Base-by-base conservation (phyloP, 83 land plant genomes). In the Picea abies region DNA sequence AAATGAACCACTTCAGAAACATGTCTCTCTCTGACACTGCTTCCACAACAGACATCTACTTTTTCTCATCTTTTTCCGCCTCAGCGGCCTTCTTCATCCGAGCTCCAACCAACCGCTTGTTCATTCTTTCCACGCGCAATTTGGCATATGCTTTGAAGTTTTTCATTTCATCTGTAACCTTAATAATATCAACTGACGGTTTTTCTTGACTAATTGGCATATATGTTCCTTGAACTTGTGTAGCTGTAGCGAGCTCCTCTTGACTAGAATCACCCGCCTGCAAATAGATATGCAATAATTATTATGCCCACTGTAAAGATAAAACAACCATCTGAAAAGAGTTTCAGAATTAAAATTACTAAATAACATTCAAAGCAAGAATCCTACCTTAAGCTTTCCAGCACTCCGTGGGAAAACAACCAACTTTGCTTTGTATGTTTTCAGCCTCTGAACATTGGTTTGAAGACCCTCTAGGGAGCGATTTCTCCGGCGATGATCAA, bases 61-160 rank as follows among this genome's bases (percentile, higher is more conserved):
- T 94, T 92, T 94, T 94, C 63, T 94, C 96, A 41, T 94, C 96
- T 84, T 94, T 94, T 82, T 94, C 96, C 4, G 92, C 96, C 83
- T 92, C 96, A 1, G 94, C 96, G 26, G 96, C 96, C 89, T 82
- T 94, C 92, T 94, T 94, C 89, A 84, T 22, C 77, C 96, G 89
- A 14, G 81, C 84, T 67, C 96, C 96, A 12, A 89, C 78, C 76
- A 90, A 83, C 26, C 93, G 91, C 60, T 82, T 41, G 69, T 94
- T 91, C 78, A 85, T 88, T 73, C 91, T 76, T 81, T 94, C 95
- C 32, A 92, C 44, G 0, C 96, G 89, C n/a, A 94, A 89, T 85
- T 94, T 92, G 60, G 61, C 62, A 67, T 88, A 94, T 9, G 95
- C 96, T 66, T 84, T 90, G 84, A 87, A 81, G 0, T 86, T 77